A percentile compares a stretch with the other conserved stretches of the same genome.
phyloP scores from a whole-genome alignment of 805 yeast genomes.

The Teunomyces lycoperdinae region DNA sequence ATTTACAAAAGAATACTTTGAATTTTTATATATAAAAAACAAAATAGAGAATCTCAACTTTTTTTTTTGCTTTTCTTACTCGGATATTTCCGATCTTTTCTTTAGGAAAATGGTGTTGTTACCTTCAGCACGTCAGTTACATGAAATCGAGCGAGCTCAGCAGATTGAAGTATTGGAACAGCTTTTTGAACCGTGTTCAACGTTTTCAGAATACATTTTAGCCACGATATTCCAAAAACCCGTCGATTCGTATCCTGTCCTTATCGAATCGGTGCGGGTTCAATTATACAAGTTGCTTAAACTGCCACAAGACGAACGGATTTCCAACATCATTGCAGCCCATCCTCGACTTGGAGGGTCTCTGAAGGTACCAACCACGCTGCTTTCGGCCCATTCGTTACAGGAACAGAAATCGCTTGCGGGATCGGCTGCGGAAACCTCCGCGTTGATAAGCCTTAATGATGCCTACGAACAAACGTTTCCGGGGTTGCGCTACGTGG shows the following conservation, averaged over 20 bases:
- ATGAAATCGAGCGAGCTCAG: constrained; percentile 16
- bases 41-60: background rate
- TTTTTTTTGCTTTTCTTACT: background rate
- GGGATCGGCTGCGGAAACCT: constrained; percentile 47
- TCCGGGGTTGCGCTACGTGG: constrained; percentile 77
- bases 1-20: background rate
- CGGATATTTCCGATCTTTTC: constrained; percentile 3
- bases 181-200: constrained; percentile 64
- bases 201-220: constrained; percentile 34
- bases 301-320: constrained; percentile 21
- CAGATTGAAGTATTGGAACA: constrained; percentile 46
- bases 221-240: constrained; percentile 21
- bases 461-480: constrained; percentile 56
- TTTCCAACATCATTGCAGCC: constrained; percentile 70
- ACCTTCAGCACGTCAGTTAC: constrained; percentile 2
- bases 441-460: constrained; percentile 52
- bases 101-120: background rate
- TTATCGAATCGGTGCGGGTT: constrained; percentile 47
- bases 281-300: constrained; percentile 32
- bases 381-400: constrained; percentile 62
- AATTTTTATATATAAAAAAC: background rate
- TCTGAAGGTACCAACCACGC: constrained; percentile 18
- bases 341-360: constrained; percentile 78
- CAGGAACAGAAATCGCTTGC: constrained; percentile 68
- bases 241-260: constrained; percentile 20